These are phyloP conservation scores for Mortierella sp. DNA, from an alignment of 371 early-diverging fungal genomes.

Conservation along the genomic window DNA sequence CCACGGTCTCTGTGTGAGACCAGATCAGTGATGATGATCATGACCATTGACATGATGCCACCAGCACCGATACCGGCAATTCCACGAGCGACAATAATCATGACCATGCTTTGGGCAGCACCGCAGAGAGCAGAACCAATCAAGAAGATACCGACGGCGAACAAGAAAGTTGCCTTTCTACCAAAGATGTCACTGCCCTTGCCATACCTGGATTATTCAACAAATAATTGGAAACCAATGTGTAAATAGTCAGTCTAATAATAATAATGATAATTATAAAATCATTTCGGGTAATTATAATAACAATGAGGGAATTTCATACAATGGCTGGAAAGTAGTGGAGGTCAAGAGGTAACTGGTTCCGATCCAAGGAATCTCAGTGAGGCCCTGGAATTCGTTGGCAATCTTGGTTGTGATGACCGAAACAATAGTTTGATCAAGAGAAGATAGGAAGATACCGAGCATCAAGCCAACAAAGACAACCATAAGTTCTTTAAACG, in stretches of 20 bases:
- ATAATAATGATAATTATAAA: no score
- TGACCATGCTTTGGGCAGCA: conserved; percentile 71
- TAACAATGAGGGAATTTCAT: background rate
- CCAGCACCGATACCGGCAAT: conserved; percentile 68
- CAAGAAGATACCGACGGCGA: conserved; percentile 71
- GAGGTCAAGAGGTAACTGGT: conserved; percentile 73
- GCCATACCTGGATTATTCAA: conserved; percentile 12
- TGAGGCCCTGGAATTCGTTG: conserved; percentile 66
- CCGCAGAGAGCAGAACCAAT: conserved; percentile 77
- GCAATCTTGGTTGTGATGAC: conserved; percentile 67
- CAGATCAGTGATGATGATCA: conserved; percentile 75
- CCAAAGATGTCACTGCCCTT: conserved; percentile 72
- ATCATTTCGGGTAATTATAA: no score
- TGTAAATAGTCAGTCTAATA: no score
- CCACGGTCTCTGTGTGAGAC: conserved; percentile 67
- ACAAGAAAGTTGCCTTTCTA: conserved; percentile 67
- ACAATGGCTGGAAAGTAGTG: conserved; percentile 63
- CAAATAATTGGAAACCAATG: background rate
- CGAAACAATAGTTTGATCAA: conserved; percentile 81
- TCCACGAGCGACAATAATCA: conserved; percentile 67
- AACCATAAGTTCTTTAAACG: conserved; percentile 49
- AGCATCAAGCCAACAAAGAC: conserved; percentile 60
- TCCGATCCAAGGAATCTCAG: conserved; percentile 74
- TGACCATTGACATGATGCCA: conserved; percentile 68
- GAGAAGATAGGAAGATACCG: conserved; percentile 74